Conservation (phyloP, 352 stramenopile species). For the Globisporangium nodosum region DNA sequence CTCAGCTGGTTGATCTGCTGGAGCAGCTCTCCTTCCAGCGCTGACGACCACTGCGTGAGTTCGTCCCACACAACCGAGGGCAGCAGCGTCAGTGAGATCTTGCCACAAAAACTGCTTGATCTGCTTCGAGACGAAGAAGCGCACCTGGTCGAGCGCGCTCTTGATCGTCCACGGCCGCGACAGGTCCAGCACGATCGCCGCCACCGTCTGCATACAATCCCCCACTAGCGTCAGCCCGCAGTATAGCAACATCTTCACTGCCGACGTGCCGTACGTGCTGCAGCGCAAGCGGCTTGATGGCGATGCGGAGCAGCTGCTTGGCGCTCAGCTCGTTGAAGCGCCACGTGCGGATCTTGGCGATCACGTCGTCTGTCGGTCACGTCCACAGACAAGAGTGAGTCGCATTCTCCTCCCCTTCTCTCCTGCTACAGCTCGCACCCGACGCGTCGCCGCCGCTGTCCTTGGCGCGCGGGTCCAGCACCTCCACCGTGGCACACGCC, state of each 20-base stretch:
- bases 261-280: constrained; percentile 23
- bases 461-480: constrained; percentile 59
- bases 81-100: background rate
- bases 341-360: constrained; percentile 75
- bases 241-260: no score
- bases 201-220: constrained; percentile 39
- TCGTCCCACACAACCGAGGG: background rate
- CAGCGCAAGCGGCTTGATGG: constrained; percentile 51
- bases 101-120: background rate
- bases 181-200: constrained; percentile 63
- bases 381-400: background rate
- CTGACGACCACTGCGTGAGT: constrained; percentile 53
- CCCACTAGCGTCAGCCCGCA: background rate
- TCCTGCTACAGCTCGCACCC: constrained; percentile 10
- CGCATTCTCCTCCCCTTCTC: background rate
- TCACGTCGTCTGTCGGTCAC: constrained; percentile 45
- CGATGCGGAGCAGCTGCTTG: constrained; percentile 62
- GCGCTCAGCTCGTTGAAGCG: constrained; percentile 65
- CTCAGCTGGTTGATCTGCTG: constrained; percentile 64
- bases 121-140: background rate
- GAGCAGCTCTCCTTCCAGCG: constrained; percentile 61
- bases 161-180: constrained; percentile 82
- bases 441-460: constrained; percentile 39
- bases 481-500: constrained; percentile 54
- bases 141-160: constrained; percentile 56